A percentile compares a stretch with the other conserved stretches of the same genome.
phyloP scores from a whole-genome alignment of 129 eudicot genomes.

The Flaveria ramosissima region DNA sequence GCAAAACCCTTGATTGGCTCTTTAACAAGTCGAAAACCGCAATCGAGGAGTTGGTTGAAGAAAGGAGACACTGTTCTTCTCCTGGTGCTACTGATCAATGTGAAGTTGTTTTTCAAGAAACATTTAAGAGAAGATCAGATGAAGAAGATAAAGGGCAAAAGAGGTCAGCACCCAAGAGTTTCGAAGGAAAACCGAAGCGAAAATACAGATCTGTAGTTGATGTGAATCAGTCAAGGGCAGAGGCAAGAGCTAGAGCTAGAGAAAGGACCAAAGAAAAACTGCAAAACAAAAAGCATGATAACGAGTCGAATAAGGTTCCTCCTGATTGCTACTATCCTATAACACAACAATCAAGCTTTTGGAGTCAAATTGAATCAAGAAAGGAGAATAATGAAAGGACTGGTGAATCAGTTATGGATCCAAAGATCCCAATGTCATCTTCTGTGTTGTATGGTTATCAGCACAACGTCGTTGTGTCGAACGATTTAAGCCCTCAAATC shows the following conservation, averaged over 20 bases:
- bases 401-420: neutral
- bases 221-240: slow-evolving; percentile 10
- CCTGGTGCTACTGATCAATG: neutral
- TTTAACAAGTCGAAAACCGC: slow-evolving; percentile 20
- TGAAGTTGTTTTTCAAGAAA: neutral
- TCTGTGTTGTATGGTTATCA: slow-evolving; percentile 11
- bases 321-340: too few species aligned
- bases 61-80: neutral
- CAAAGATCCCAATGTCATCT: neutral
- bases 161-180: neutral
- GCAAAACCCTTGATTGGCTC: slow-evolving; percentile 52
- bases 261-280: slow-evolving; percentile 17
- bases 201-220: slow-evolving; percentile 2
- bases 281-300: neutral
- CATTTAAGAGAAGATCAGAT: neutral
- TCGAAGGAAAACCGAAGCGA: slow-evolving; percentile 11
- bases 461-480: neutral
- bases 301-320: neutral
- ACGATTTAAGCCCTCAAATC: slow-evolving; percentile 1
- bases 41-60: neutral
- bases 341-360: neutral
- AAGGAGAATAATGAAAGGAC: slow-evolving; percentile 2
- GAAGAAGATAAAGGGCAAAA: neutral
- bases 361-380: slow-evolving; percentile 1
- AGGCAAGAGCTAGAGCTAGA: slow-evolving; percentile 23